phyloP scores from a whole-genome alignment of 441 rosid genomes.

The Pelargonium cotyledonis region DNA sequence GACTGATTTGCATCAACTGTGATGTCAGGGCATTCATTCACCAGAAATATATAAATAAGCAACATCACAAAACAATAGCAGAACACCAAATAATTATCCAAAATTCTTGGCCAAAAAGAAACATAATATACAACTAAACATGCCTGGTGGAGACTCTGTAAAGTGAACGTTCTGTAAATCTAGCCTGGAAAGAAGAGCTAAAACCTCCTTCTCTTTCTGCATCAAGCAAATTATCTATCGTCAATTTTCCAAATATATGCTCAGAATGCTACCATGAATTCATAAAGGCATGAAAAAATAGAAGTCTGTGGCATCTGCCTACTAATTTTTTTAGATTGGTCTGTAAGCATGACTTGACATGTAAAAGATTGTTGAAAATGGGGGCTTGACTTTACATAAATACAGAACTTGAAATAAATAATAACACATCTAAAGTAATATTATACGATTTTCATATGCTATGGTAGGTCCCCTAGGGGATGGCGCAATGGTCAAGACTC shows the following conservation, averaged over 20 bases:
- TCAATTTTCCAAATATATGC: slow-evolving; percentile 2
- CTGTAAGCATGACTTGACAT: not conserved
- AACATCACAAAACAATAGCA: not conserved
- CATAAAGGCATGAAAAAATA: not conserved
- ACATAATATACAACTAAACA: slow-evolving; percentile 12
- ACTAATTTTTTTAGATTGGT: not conserved
- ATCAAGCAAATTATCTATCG: slow-evolving; percentile 14
- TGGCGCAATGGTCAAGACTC: not conserved
- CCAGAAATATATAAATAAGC: slow-evolving; percentile 3
- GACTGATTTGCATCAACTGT: slow-evolving; percentile 74
- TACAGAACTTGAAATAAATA: not conserved
- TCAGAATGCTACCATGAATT: not conserved
- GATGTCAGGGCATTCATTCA: slow-evolving; percentile 14
- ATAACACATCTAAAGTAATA: not conserved
- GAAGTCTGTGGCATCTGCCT: not conserved
- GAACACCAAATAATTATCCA: not conserved
- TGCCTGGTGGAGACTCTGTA: slow-evolving; percentile 63
- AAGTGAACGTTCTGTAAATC: slow-evolving; percentile 59
- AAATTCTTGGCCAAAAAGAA: not conserved
- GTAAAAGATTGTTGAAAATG: not conserved
- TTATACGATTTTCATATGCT: not conserved
- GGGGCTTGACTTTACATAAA: not conserved
- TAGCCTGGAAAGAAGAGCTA: slow-evolving; percentile 80
- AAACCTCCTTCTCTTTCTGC: slow-evolving; percentile 83
- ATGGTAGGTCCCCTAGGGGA: not conserved